Conservation (phyloP, 805 yeast species). For the Pichia manshurica region DNA sequence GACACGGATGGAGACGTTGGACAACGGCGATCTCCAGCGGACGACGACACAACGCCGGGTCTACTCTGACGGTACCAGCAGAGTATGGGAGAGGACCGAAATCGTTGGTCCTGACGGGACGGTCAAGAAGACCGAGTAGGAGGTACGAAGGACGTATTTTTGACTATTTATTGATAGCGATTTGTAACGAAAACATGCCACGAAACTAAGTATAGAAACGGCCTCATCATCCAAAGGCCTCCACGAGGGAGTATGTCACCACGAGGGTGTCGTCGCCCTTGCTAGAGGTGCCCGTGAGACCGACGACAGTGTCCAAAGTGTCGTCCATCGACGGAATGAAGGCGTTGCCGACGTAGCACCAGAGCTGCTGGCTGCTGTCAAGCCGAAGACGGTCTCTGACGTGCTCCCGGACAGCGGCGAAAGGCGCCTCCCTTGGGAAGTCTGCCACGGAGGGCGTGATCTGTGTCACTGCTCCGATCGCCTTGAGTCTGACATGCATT, state of each 20-base stretch:
- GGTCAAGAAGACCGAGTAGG: slow-evolving; percentile 1
- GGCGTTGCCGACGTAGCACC: slow-evolving; percentile 42
- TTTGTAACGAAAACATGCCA: too few relatives aligned
- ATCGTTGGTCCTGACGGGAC: slow-evolving; percentile 12
- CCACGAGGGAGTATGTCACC: slow-evolving; percentile 40
- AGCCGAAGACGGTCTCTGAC: slow-evolving; percentile 40
- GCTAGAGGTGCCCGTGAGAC: slow-evolving; percentile 24
- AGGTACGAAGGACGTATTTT: too few relatives aligned
- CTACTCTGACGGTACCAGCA: slow-evolving; percentile 12
- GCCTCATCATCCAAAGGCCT: slow-evolving; percentile 38
- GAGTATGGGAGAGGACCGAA: slow-evolving; percentile 9
- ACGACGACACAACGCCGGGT: slow-evolving; percentile 4
- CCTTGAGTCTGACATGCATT: slow-evolving; percentile 48
- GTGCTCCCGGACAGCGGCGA: slow-evolving; percentile 36
- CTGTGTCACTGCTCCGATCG: slow-evolving; percentile 55
- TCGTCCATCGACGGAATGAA: slow-evolving; percentile 43
- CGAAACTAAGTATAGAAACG: too few relatives aligned
- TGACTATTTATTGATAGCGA: too few relatives aligned
- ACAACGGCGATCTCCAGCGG: slow-evolving; percentile 40
- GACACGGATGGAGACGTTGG: slow-evolving; percentile 32
- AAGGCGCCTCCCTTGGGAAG: slow-evolving; percentile 15
- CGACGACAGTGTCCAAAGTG: slow-evolving; percentile 26
- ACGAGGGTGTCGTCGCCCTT: slow-evolving; percentile 34
- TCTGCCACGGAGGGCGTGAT: slow-evolving; percentile 34
- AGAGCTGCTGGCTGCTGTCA: slow-evolving; percentile 43